Percentiles rank a stretch among this genome's conserved stretches.
These are phyloP conservation scores for Trichoderma harzianum DNA, from an alignment of 2,329 filamentous ascomycete genomes.

Conservation along the genomic window DNA sequence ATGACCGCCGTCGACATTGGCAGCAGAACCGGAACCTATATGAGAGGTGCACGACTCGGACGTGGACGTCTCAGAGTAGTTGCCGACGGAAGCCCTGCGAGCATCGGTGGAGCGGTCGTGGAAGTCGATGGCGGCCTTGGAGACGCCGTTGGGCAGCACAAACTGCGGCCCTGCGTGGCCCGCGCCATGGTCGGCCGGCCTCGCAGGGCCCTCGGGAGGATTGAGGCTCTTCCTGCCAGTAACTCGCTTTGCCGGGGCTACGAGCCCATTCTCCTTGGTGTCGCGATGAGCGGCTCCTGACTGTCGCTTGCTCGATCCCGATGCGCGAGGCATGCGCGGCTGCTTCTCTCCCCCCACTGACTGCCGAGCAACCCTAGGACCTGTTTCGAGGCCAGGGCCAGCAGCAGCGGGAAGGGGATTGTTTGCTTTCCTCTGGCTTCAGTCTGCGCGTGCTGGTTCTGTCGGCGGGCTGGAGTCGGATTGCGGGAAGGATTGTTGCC, in stretches of 20 bases:
- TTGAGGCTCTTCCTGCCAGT: conserved; percentile 45
- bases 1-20: conserved; percentile 46
- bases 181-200: conserved; percentile 32
- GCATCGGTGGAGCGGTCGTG: conserved; percentile 43
- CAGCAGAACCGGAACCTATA: conserved; percentile 33
- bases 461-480: neutral
- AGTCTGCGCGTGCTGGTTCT: conserved; percentile 13
- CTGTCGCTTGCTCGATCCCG: conserved; percentile 59
- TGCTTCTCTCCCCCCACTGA: conserved; percentile 33
- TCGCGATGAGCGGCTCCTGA: conserved; percentile 63
- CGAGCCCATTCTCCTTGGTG: conserved; percentile 79
- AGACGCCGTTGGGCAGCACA: conserved; percentile 33
- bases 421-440: neutral
- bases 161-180: conserved; percentile 32
- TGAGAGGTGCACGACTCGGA: conserved; percentile 50
- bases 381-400: conserved; percentile 34
- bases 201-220: conserved; percentile 40
- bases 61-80: conserved; percentile 50
- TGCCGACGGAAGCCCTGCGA: conserved; percentile 49
- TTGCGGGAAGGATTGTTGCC: neutral
- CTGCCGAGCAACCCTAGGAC: conserved; percentile 34
- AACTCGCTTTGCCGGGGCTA: conserved; percentile 51
- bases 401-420: conserved; percentile 30
- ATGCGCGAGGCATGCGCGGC: conserved; percentile 59
- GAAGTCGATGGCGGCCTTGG: conserved; percentile 28